These are phyloP conservation scores for Zygosaccharomyces pseudorouxii DNA, from an alignment of 805 yeast genomes.

Conservation along the genomic window DNA sequence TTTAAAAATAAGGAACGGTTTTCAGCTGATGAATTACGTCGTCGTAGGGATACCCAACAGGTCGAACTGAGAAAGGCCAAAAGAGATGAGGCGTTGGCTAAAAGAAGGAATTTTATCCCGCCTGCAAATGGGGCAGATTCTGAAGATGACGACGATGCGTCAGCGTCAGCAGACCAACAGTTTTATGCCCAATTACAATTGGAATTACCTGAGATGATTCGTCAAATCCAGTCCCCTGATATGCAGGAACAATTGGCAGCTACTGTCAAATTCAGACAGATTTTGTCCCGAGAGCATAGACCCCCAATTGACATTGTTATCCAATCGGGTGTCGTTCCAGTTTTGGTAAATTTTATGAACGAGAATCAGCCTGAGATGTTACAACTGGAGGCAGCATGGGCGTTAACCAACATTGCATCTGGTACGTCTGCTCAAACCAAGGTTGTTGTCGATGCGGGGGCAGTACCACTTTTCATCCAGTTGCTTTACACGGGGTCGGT, in stretches of 20 bases:
- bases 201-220: constrained; percentile 83
- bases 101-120: constrained; percentile 75
- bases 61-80: constrained; percentile 94
- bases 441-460: constrained; percentile 87
- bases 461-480: constrained; percentile 86
- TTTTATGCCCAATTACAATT: constrained; percentile 49
- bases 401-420: constrained; percentile 96
- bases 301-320: constrained; percentile 96
- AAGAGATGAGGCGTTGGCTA: constrained; percentile 89
- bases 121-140: constrained; percentile 47
- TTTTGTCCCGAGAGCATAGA: constrained; percentile 86
- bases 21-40: constrained; percentile 91
- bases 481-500: constrained; percentile 73
- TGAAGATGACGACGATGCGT: constrained; percentile 44
- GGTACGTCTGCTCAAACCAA: constrained; percentile 87
- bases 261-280: constrained; percentile 89
- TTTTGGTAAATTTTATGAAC: constrained; percentile 79
- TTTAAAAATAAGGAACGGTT: constrained; percentile 93
- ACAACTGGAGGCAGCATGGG: constrained; percentile 99
- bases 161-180: constrained; percentile 37
- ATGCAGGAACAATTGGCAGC: constrained; percentile 80
- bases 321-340: constrained; percentile 89
- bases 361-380: constrained; percentile 74
- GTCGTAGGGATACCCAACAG: constrained; percentile 96
- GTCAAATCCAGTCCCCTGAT: constrained; percentile 67